Conservation (phyloP, 257 asterid species). For the Paraleonurus japonicus region DNA sequence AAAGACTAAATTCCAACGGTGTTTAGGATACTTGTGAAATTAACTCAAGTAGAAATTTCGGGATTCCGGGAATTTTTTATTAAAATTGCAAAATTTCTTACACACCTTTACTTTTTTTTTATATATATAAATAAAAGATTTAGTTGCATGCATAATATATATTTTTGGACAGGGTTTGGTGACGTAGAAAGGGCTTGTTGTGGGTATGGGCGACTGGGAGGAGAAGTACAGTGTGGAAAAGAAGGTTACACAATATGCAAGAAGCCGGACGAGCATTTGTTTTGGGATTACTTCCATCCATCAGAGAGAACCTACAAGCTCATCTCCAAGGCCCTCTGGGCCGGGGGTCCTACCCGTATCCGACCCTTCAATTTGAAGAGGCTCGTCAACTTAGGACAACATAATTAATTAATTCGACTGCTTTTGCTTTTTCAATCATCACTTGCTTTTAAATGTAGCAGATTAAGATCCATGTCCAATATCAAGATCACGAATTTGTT, state of each 20-base stretch:
- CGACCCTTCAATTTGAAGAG: constrained; percentile 57
- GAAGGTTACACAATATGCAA: constrained; percentile 59
- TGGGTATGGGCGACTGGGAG: constrained; percentile 64
- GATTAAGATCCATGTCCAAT: neutral
- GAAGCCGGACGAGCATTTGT: constrained; percentile 42
- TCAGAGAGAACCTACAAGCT: constrained; percentile 61
- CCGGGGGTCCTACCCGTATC: constrained; percentile 38
- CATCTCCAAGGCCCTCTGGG: constrained; percentile 61
- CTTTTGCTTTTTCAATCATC: neutral
- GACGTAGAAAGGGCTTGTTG: constrained; percentile 63
- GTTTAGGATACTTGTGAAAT: too few relatives aligned
- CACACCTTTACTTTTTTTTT: too few relatives aligned
- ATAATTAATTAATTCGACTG: neutral
- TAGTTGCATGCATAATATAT: too few relatives aligned
- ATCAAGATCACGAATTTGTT: neutral
- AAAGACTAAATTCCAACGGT: neutral
- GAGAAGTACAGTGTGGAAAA: constrained; percentile 61
- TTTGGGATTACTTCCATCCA: constrained; percentile 83
- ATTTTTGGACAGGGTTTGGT: constrained; percentile 39
- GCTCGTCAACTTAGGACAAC: constrained; percentile 15
- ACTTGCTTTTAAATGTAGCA: neutral
- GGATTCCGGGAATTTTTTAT: neutral
- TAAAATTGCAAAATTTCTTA: too few relatives aligned
- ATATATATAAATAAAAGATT: too few relatives aligned
- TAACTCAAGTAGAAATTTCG: neutral